A percentile compares a stretch with the other conserved stretches of the same genome.
These are phyloP conservation scores for Macrocybe gigantea DNA, from an alignment of 768 basidiomycete genomes.

Conservation along the genomic window DNA sequence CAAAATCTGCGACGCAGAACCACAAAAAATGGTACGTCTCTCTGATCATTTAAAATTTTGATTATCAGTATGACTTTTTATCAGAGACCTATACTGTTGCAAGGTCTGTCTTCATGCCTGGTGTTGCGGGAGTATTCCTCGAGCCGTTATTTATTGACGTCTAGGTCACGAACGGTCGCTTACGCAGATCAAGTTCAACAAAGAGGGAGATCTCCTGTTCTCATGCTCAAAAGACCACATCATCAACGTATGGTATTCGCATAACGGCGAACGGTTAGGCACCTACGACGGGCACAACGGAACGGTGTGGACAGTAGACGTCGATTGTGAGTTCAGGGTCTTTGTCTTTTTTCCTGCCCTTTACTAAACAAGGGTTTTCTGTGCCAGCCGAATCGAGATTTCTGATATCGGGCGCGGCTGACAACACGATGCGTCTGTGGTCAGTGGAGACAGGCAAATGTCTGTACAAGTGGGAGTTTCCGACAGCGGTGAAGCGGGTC, in stretches of 20 bases:
- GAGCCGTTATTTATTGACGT: conserved; percentile 11
- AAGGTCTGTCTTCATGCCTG: conserved; percentile 38
- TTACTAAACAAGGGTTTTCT: background rate
- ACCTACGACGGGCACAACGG: conserved; percentile 98
- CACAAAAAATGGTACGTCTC: conserved; percentile 28
- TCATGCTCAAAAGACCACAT: conserved; percentile 92
- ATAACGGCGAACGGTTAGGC: conserved; percentile 95
- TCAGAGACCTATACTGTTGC: conserved; percentile 70
- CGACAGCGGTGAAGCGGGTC: conserved; percentile 95
- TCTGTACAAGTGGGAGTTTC: conserved; percentile 95
- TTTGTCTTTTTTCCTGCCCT: background rate
- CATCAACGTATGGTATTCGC: conserved; percentile 96
- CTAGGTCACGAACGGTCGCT: conserved; percentile 94
- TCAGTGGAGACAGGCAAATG: conserved; percentile 85
- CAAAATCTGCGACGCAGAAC: background rate
- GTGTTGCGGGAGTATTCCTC: background rate
- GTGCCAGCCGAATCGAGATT: conserved; percentile 69
- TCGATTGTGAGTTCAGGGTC: conserved; percentile 68
- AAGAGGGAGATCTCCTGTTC: conserved; percentile 93
- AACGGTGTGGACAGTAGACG: conserved; percentile 93
- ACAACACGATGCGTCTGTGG: conserved; percentile 92
- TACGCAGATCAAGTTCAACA: conserved; percentile 97
- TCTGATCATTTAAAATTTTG: background rate
- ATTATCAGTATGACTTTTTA: background rate
- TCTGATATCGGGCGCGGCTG: conserved; percentile 88